Base-by-base conservation (phyloP, 2,329 filamentous ascomycete genomes). In the Aspergillus quadrilineatus region DNA sequence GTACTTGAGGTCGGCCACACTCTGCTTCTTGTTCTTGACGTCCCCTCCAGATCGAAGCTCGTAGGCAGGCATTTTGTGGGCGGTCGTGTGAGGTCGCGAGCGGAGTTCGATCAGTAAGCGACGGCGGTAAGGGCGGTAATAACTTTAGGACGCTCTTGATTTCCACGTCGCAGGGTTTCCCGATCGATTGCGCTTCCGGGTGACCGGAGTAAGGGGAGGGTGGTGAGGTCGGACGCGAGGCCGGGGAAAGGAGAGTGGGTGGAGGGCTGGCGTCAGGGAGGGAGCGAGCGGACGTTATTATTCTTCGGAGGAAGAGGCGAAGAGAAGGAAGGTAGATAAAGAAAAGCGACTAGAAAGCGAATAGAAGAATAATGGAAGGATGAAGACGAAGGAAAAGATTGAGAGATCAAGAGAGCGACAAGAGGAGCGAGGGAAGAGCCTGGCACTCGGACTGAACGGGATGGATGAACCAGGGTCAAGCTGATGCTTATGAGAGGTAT, bases 1-100 rank as follows among this genome's bases (percentile, higher is more conserved):
- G 70, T 97, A 86, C 84, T 99, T 99, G 64, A 99, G 85, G 76
- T 99, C 94, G 67, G 93, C 93, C 90, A 99, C 97, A 74, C 91
- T 96, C 80, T 97, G 94, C 83, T 97, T 97, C 82, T 95, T 97
- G 81, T 92, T 96, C 83, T 84, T 86, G 66, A 82, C 77, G 71
- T 86, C 84, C 65, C 84, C 84, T 64, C 83, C 85, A 59, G 82
- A 82, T 74, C 85, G 84, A 67, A 86, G 80, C 73, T 87, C 85
- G 76, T 88, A 88, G 57, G 84, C 73, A 67, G 84, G 80, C 82
- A 85, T 86, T 64, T 67, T 75, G 42, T 49, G 32, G 37, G 45
- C 17, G 39, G 51, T 30, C 41, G 42, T 29, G 39, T 17, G 52
- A 46, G n/a, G 45, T 22, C 45, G 45, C 34, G 8, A 43, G n/a